A percentile compares a stretch with the other conserved stretches of the same genome.
Evolutionary conservation across 805 yeast genomes (phyloP).

Genomic region (Candida mattraensis): DNA sequence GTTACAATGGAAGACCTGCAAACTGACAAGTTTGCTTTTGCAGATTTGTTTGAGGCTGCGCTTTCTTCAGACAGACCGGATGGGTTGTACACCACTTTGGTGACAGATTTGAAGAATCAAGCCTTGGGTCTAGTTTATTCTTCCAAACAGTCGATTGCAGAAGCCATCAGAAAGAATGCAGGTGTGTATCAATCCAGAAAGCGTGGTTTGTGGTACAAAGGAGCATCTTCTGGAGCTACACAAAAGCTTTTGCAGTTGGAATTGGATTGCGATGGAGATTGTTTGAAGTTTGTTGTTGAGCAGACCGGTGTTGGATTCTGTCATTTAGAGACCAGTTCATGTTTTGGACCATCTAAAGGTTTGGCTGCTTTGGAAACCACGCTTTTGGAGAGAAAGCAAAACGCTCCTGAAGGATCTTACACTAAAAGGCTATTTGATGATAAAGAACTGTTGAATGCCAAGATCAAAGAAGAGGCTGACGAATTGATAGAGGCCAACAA

Average conservation of each 20-base stretch:
- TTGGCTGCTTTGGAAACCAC: conserved; percentile 66
- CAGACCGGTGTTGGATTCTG: conserved; percentile 91
- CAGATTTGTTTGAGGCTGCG: conserved; percentile 45
- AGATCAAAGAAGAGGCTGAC: conserved; percentile 94
- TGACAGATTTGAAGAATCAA: conserved; percentile 64
- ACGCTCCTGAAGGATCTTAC: conserved; percentile 93
- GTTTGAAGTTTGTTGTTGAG: conserved; percentile 80
- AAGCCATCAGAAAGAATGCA: conserved; percentile 74
- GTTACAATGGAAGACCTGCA: conserved; percentile 36
- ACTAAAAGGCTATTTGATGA: conserved; percentile 86
- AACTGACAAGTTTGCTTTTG: conserved; percentile 34
- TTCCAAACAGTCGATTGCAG: conserved; percentile 73
- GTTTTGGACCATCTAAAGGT: conserved; percentile 76
- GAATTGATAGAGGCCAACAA: conserved; percentile 83
- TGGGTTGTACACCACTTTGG: conserved; percentile 82
- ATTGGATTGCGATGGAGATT: conserved; percentile 90
- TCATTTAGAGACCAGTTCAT: conserved; percentile 77
- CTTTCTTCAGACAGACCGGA: conserved; percentile 82
- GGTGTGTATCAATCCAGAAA: conserved; percentile 95
- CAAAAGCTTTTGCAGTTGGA: conserved; percentile 69
- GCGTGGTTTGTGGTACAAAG: conserved; percentile 94
- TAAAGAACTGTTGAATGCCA: conserved; percentile 71
- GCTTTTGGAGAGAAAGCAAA: conserved; percentile 55
- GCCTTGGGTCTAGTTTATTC: conserved; percentile 92
- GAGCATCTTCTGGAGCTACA: conserved; percentile 94